phyloP scores from a whole-genome alignment of 331 rosid genomes.

The Acacia pycnantha region DNA sequence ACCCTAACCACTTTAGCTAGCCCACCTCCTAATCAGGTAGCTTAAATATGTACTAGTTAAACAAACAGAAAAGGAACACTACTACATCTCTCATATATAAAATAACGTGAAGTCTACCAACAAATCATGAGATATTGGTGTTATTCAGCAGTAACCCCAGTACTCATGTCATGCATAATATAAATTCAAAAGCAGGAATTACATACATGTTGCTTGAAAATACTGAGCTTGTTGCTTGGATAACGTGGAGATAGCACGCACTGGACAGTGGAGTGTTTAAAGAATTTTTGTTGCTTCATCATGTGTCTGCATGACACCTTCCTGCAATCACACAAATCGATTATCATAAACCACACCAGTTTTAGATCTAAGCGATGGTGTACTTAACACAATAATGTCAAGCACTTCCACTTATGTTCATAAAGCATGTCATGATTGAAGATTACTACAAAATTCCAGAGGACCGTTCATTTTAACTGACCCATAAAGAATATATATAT shows the following conservation, averaged over 20 bases:
- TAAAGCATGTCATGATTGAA: slow-evolving; percentile 5
- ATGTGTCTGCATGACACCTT: slow-evolving; percentile 83
- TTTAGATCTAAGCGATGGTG: neutral
- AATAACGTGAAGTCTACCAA: neutral
- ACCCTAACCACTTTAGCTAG: neutral
- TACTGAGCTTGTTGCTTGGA: slow-evolving; percentile 79
- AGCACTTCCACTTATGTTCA: neutral
- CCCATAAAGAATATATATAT: neutral
- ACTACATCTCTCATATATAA: neutral
- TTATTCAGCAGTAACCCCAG: neutral
- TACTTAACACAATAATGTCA: neutral
- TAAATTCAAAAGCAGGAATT: slow-evolving; percentile 12
- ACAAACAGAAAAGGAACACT: neutral
- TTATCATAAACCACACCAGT: neutral
- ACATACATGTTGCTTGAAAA: slow-evolving; percentile 75
- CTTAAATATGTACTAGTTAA: slow-evolving; percentile 9
- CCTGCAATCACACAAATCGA: slow-evolving; percentile 50
- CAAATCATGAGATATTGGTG: neutral
- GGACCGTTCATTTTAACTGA: neutral
- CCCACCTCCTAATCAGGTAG: neutral
- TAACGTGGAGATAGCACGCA: slow-evolving; percentile 77
- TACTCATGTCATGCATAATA: slow-evolving; percentile 4
- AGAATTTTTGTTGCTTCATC: slow-evolving; percentile 73
- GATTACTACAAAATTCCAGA: neutral
- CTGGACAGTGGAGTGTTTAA: slow-evolving; percentile 69